phyloP scores from a whole-genome alignment of 306 rosid species.

The Ormosia emarginata region DNA sequence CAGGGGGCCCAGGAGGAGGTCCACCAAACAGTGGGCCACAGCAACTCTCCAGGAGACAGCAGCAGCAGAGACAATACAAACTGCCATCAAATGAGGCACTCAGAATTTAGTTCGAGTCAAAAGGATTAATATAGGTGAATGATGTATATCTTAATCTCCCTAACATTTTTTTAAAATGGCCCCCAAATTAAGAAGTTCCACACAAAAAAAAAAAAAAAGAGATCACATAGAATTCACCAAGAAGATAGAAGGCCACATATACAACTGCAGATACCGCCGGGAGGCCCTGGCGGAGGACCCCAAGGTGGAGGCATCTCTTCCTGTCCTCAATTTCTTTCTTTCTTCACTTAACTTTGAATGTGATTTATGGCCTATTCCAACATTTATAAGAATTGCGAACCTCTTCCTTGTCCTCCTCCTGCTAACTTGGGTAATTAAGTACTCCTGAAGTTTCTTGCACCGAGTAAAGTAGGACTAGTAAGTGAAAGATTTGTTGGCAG shows the following conservation, averaged over 20 bases:
- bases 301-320: conserved; percentile 51
- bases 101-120: not conserved
- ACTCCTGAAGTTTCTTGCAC: not conserved
- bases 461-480: conserved; percentile 3
- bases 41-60: conserved; percentile 53
- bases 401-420: not conserved
- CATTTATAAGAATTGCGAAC: not conserved
- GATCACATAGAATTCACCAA: conserved; percentile 34
- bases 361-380: not conserved
- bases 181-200: no score
- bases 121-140: not conserved
- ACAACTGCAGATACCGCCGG: conserved; percentile 37
- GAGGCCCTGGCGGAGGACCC: conserved; percentile 38
- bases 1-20: conserved; percentile 4
- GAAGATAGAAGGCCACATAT: conserved; percentile 38
- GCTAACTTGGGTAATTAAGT: not conserved
- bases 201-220: no score
- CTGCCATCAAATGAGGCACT: conserved; percentile 15
- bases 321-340: not conserved
- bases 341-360: not conserved
- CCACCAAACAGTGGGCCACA: conserved; percentile 55
- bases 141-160: no score
- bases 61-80: conserved; percentile 51
- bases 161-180: no score
- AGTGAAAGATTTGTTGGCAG: not conserved